phyloP scores from a whole-genome alignment of 2,329 filamentous ascomycete genomes.

The Aspergillus vadensis region DNA sequence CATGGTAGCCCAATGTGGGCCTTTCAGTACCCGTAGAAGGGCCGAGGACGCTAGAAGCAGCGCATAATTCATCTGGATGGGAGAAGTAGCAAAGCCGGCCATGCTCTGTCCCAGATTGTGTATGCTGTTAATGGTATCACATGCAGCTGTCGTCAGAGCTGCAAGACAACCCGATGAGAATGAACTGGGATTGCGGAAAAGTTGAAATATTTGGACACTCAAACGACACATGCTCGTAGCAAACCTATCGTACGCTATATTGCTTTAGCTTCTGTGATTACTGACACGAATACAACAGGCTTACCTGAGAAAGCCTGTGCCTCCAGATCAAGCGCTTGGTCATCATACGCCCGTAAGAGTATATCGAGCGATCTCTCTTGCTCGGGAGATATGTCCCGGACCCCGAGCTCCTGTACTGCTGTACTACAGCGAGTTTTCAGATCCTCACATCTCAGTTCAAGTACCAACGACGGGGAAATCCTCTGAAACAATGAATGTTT shows the following conservation, averaged over 20 bases:
- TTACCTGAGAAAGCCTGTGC: slow-evolving; percentile 35
- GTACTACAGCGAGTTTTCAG: slow-evolving; percentile 39
- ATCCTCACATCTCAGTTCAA: slow-evolving; percentile 43
- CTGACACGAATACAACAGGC: background rate
- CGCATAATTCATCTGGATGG: slow-evolving; percentile 32
- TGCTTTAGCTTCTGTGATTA: background rate
- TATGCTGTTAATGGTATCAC: slow-evolving; percentile 33
- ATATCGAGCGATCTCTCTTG: slow-evolving; percentile 43
- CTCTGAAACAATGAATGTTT: slow-evolving; percentile 37
- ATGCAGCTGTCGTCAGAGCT: slow-evolving; percentile 32
- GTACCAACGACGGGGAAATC: slow-evolving; percentile 36
- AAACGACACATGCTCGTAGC: slow-evolving; percentile 35
- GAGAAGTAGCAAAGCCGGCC: slow-evolving; percentile 26
- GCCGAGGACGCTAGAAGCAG: slow-evolving; percentile 35
- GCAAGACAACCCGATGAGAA: slow-evolving; percentile 30
- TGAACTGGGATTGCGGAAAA: slow-evolving; percentile 36
- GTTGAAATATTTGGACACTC: slow-evolving; percentile 39
- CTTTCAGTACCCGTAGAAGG: slow-evolving; percentile 45
- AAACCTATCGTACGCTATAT: slow-evolving; percentile 35
- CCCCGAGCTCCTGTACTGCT: slow-evolving; percentile 40
- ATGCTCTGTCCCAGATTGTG: slow-evolving; percentile 26
- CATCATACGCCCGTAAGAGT: slow-evolving; percentile 40
- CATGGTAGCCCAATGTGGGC: slow-evolving; percentile 30
- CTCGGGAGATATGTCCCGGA: slow-evolving; percentile 40
- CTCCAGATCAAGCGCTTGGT: slow-evolving; percentile 40